Base-by-base conservation (phyloP, 306 rosid species). In the Comarum palustre region DNA sequence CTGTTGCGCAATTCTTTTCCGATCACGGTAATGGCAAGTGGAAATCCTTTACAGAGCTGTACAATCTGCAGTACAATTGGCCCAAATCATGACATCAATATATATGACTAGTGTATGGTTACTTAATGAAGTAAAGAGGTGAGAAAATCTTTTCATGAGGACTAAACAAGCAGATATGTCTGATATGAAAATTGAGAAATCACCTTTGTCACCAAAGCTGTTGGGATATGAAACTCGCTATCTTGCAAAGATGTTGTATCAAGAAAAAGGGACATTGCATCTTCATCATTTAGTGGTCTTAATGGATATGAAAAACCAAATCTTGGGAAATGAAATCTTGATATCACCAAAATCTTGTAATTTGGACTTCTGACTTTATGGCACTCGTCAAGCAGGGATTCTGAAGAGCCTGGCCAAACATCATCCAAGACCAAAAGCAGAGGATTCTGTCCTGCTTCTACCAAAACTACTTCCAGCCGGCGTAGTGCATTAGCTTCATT, bases 21-120 rank as follows among this genome's bases (percentile, higher is more conserved):
- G 24, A 38, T 76, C 45, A 80, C 80, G 46, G n/a, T 46, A 66
- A 87, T 82, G 15, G 83, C 95, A 47, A 84, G 67, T 16, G 95
- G 91, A 47, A 81, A 84, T 38, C 86, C 87, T 14, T 78, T 29
- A 41, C 89, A 87, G 22, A 78, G 72, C 71, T 47, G 70, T 31
- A 78, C 87, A 73, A 83, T 81, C 94, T 86, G 80, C 73, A 85
- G 66, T 72, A 67, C 24, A 50, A 50, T 52, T 19, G 22, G n/a
- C 4, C 27, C 58, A 20, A 19, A n/a, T n/a, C n/a, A n/a, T n/a
- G n/a, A n/a, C n/a, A n/a, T n/a, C n/a, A n/a, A n/a, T n/a, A n/a
- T n/a, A n/a, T n/a, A n/a, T n/a, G n/a, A n/a, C n/a, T n/a, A n/a
- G n/a, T 38, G 41, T 38, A 38, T 7, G 41, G 41, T 5, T 38